Percentiles rank a stretch among this genome's conserved stretches.
Conservation (phyloP, 148 eudicot genomes). For the Cornus controversa region DNA sequence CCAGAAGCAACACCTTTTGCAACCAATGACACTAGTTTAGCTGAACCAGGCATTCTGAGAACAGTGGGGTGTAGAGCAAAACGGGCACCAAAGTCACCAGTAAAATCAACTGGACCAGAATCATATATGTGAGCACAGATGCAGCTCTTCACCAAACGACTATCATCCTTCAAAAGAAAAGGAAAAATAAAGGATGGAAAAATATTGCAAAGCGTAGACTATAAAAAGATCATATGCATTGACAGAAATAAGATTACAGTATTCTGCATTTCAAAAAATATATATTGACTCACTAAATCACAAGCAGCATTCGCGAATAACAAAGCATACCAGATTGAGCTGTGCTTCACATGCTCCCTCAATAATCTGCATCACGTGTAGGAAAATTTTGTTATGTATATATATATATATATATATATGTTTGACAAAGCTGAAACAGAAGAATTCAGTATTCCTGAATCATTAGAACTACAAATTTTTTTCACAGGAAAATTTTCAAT, state of each 20-base stretch:
- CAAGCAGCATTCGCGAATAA: slow-evolving; percentile 1
- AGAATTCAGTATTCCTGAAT: neutral
- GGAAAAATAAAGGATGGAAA: slow-evolving; percentile 2
- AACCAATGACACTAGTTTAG: slow-evolving; percentile 47
- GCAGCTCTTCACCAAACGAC: slow-evolving; percentile 41
- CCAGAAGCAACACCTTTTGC: slow-evolving; percentile 58
- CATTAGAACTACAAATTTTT: neutral
- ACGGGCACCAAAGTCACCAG: slow-evolving; percentile 51
- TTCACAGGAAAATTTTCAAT: too few relatives aligned
- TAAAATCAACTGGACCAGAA: slow-evolving; percentile 55
- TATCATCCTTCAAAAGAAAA: slow-evolving; percentile 39
- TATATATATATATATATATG: too few relatives aligned
- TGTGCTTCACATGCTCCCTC: slow-evolving; percentile 50
- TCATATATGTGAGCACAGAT: slow-evolving; percentile 59
- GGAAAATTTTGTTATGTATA: neutral
- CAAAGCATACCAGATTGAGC: slow-evolving; percentile 37
- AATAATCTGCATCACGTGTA: slow-evolving; percentile 37
- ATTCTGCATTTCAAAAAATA: neutral
- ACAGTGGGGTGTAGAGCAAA: slow-evolving; percentile 45
- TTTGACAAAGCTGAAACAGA: neutral
- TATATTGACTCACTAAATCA: neutral
- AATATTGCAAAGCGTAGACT: slow-evolving; percentile 5
- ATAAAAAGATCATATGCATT: neutral
- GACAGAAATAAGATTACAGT: slow-evolving; percentile 1
- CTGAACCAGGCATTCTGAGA: slow-evolving; percentile 51